These are phyloP conservation scores for Botrytis squamosa DNA, from an alignment of 2,329 filamentous ascomycete genomes.

Conservation along the genomic window DNA sequence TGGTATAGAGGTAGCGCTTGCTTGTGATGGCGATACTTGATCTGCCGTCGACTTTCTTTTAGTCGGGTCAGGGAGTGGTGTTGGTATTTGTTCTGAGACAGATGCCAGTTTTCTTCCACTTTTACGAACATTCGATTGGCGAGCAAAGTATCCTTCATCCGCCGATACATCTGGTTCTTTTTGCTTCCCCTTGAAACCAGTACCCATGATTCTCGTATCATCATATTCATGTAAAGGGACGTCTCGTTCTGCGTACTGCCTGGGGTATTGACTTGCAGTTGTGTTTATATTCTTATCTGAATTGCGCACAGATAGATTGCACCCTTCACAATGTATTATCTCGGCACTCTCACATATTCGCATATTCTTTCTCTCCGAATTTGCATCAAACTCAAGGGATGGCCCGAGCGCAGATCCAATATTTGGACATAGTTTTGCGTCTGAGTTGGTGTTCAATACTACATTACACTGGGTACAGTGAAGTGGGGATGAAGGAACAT, in stretches of 20 bases:
- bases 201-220: not conserved
- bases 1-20: not conserved
- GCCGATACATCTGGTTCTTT: not conserved
- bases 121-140: conserved; percentile 5
- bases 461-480: conserved; percentile 14
- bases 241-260: not conserved
- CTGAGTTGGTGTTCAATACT: not conserved
- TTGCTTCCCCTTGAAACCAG: not conserved
- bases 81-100: not conserved
- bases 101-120: not conserved
- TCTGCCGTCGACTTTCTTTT: conserved; percentile 13
- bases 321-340: not conserved
- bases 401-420: not conserved
- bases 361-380: not conserved
- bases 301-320: not conserved
- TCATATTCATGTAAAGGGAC: not conserved
- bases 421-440: not conserved
- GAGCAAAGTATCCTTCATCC: conserved; percentile 9
- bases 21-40: not conserved
- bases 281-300: not conserved
- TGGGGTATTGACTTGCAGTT: not conserved
- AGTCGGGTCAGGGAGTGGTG: conserved; percentile 12
- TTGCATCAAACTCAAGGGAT: not conserved
- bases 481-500: not conserved
- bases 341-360: not conserved